Evolutionary conservation across 352 stramenopile species (phyloP).

Genomic region (Phytopythium aichiense): DNA sequence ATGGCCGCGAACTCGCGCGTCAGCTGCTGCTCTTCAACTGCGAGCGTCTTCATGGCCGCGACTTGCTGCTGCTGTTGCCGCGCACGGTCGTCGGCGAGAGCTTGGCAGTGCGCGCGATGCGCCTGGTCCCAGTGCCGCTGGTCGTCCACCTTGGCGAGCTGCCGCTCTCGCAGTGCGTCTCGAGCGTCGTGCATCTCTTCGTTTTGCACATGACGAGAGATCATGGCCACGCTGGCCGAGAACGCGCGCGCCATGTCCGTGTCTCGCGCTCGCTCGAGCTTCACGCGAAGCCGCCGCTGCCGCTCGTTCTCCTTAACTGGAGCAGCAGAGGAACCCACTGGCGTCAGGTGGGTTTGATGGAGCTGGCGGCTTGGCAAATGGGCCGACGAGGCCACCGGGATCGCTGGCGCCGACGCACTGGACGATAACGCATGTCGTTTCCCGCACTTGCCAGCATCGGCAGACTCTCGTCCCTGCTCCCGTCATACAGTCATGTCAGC

Average conservation of each 20-base stretch:
- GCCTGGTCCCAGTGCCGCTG: constrained; percentile 40
- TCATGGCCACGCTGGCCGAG: constrained; percentile 66
- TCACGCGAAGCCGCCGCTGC: constrained; percentile 19
- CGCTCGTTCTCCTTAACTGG: constrained; percentile 19
- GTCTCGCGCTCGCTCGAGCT: constrained; percentile 32
- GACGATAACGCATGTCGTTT: background rate
- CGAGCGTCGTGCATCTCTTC: constrained; percentile 53
- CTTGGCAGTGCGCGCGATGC: constrained; percentile 52
- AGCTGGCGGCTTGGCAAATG: constrained; percentile 1
- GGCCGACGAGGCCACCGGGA: background rate
- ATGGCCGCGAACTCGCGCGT: constrained; percentile 32
- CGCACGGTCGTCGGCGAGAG: constrained; percentile 39
- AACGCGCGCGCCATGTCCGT: constrained; percentile 57
- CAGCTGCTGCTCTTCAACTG: constrained; percentile 45
- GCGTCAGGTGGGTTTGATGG: no score
- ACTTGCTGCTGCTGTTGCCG: constrained; percentile 20
- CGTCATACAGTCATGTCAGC: background rate
- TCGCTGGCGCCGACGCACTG: constrained; percentile 4
- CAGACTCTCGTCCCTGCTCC: background rate
- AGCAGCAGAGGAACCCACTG: constrained; percentile 12
- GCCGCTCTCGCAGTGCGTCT: constrained; percentile 29
- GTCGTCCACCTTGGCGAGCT: constrained; percentile 41
- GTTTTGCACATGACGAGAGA: constrained; percentile 67
- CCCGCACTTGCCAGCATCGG: background rate
- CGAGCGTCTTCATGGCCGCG: constrained; percentile 51